Evolutionary conservation across 139 green algal species (phyloP), one percentile per base, ranked within the genome.

Genomic region (Raphidocelis subcapitata): DNA sequence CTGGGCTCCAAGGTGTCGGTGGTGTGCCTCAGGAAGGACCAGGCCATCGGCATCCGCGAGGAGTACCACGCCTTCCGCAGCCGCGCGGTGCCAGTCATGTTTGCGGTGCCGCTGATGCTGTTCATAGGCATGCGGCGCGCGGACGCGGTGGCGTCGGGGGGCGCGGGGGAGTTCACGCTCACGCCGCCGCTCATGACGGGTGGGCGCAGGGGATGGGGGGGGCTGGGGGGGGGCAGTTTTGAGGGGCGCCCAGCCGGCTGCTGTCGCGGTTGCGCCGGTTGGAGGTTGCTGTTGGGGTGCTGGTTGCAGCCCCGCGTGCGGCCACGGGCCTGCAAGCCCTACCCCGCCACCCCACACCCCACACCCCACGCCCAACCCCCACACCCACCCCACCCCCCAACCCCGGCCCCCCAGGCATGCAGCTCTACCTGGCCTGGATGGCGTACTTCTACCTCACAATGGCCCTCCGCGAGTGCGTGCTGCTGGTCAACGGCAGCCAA

Each of bases 381-480:
- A 35, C 54, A 23, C 67, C 62, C 35, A 33, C 12, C 41, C 8
- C 8, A 49, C 65, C 5, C 24, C 3, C 62, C 32, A 15, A n/a
- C 23, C 24, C 52, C 52, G n/a, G 20, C 61, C 2, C 44, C 57
- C 37, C 84, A 89, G 83, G 86, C 47, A 70, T 91, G 37, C 94
- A 98, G 84, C 2, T 88, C 33, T 97, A 95, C 84, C 79, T 97
- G 63, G 85, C 73, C 24, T 99, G 91, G 91, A 75, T 99, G 72
- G 82, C 95, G 31, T 98, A 97, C 82, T 95, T 97, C 67, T 99
- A 99, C 85, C 87, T 92, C 26, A 87, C 93, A 2, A 75, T 96
- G 52, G 91, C 93, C 14, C 74, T 98, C 70, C 76, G 95, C 0
- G 96, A 99, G 72, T 95, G 91, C 76, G 92, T 99, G 57, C 86